phyloP scores from a whole-genome alignment of 441 rosid genomes.

The Erodium trifolium region DNA sequence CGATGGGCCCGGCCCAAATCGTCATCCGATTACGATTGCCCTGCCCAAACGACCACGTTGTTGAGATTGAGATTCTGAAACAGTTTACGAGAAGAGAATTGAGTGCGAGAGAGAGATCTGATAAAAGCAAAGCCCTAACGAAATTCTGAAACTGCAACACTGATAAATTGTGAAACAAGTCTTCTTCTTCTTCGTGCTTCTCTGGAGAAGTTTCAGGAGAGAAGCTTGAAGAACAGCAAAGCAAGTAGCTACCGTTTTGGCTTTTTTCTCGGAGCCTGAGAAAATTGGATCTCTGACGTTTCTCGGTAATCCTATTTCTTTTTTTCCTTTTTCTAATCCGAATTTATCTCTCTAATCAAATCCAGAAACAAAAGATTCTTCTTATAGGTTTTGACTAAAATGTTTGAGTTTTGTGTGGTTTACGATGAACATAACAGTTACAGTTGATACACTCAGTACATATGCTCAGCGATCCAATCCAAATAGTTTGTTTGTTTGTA shows the following conservation, averaged over 20 bases:
- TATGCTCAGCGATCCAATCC: not conserved
- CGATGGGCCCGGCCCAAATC: not conserved
- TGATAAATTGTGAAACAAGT: not conserved
- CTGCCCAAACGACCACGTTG: not conserved
- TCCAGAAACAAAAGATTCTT: not conserved
- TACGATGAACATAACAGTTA: not conserved
- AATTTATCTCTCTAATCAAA: not conserved
- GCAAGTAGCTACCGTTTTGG: not conserved
- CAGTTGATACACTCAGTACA: not conserved
- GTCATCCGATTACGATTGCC: not conserved
- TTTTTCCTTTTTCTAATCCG: not conserved
- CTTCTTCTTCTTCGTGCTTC: not conserved
- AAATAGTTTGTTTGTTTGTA: not conserved
- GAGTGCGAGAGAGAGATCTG: not conserved
- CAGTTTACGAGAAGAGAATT: conserved; percentile 1
- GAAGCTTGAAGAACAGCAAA: not conserved
- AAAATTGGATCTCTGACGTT: conserved; percentile 3
- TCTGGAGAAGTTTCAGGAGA: not conserved
- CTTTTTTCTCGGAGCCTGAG: not conserved
- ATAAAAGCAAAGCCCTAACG: conserved; percentile 1
- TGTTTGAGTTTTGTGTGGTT: not conserved
- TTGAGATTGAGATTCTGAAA: not conserved
- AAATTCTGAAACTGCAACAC: not conserved
- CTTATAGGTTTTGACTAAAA: not conserved
- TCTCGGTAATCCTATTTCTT: conserved; percentile 2